Evolutionary conservation across 2,329 filamentous ascomycete genomes (phyloP).

Genomic region (Elsinoe australis): DNA sequence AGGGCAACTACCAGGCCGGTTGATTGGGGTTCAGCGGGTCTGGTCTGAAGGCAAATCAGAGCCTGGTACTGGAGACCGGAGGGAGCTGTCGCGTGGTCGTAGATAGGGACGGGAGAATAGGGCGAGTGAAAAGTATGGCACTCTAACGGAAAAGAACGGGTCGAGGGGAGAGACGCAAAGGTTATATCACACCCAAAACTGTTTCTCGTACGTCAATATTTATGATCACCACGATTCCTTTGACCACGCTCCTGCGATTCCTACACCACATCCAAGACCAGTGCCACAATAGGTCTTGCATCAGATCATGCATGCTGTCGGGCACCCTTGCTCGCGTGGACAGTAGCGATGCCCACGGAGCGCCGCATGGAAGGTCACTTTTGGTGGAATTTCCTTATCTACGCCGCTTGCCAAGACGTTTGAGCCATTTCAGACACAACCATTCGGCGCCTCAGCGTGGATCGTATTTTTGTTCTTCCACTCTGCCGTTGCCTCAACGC

Average conservation of each 20-base stretch:
- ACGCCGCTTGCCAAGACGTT: slow-evolving; percentile 14
- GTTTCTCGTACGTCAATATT: slow-evolving; percentile 21
- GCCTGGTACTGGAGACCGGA: not conserved
- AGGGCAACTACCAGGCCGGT: slow-evolving; percentile 10
- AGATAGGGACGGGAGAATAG: not conserved
- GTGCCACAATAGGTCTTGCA: not conserved
- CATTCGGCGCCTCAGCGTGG: slow-evolving; percentile 16
- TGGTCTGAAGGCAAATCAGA: not conserved
- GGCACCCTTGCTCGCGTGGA: slow-evolving; percentile 12
- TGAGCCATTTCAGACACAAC: slow-evolving; percentile 6
- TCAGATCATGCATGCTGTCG: slow-evolving; percentile 5
- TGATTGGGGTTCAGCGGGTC: slow-evolving; percentile 15
- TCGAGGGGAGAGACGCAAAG: slow-evolving; percentile 9
- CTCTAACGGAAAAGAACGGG: slow-evolving; percentile 20
- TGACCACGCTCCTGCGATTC: not conserved
- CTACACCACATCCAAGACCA: not conserved
- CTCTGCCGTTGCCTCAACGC: slow-evolving; percentile 15
- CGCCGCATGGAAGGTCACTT: not conserved
- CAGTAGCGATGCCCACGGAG: not conserved
- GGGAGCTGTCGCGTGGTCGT: slow-evolving; percentile 12
- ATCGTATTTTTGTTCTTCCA: slow-evolving; percentile 10
- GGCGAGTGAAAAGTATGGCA: slow-evolving; percentile 3
- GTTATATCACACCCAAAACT: slow-evolving; percentile 14
- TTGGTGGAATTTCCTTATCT: slow-evolving; percentile 13
- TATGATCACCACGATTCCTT: slow-evolving; percentile 19